Conservation (phyloP, 768 basidiomycete genomes). For the Pleurotus djamor region DNA sequence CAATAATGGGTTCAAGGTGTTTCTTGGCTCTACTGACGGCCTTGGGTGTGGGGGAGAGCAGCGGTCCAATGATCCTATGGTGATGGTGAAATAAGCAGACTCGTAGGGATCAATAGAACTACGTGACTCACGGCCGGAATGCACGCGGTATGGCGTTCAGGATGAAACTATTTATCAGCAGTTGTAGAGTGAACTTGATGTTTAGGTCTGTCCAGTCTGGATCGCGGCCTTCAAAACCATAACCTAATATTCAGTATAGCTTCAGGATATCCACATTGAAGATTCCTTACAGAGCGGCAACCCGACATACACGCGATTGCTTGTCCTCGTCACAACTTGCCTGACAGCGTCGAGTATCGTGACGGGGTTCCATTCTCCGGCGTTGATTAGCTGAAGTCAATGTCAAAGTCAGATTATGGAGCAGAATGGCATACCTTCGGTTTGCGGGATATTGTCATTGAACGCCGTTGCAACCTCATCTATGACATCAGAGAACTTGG, state of each 20-base stretch:
- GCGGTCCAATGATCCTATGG: slow-evolving; percentile 7
- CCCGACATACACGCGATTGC: slow-evolving; percentile 6
- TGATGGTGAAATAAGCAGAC: background rate
- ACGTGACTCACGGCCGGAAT: slow-evolving; percentile 27
- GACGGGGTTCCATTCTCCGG: background rate
- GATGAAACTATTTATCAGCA: slow-evolving; percentile 18
- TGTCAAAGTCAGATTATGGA: background rate
- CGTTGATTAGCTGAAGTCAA: no score
- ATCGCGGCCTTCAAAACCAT: slow-evolving; percentile 17
- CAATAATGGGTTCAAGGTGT: slow-evolving; percentile 10
- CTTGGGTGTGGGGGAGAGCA: slow-evolving; percentile 8
- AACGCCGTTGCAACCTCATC: slow-evolving; percentile 1
- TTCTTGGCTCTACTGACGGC: background rate
- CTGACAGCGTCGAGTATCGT: background rate
- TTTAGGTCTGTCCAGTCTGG: slow-evolving; percentile 23
- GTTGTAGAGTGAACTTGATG: slow-evolving; percentile 26
- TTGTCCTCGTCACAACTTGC: slow-evolving; percentile 1
- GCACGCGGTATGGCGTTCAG: slow-evolving; percentile 28
- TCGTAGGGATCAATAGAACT: no score
- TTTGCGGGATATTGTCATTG: background rate
- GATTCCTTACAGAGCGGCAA: background rate
- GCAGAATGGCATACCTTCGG: background rate
- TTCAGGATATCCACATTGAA: no score
- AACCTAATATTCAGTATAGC: background rate
- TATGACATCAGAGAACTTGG: background rate